Base-by-base conservation (phyloP, 805 yeast genomes). In the Zygoascus flipseniorum region DNA sequence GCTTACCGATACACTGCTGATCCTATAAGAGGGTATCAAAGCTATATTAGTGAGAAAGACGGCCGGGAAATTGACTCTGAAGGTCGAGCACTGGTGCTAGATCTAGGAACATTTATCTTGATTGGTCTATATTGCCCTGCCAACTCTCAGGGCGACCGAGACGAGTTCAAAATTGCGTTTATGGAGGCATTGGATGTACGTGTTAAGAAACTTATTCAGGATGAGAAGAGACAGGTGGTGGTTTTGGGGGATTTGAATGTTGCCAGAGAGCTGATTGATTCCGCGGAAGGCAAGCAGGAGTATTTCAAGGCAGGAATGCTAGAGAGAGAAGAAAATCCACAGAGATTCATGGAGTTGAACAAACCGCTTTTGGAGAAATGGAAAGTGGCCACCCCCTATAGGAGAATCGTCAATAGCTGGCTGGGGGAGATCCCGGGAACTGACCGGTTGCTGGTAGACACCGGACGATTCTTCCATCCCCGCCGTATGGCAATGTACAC, bases 161-260 rank as follows among this genome's bases (percentile, higher is more conserved):
- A 82, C 58, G 62, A 61, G 11, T 83, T 74, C 58, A 69, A 95
- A 50, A 59, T 80, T 41, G 67, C 72, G 14, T 92, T 87, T 60
- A 70, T 88, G 51, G 71, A 72, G 20, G 68, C 78, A 1, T 65
- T 92, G 48, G 78, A 89, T 51, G 69, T 76, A 52, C 76, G 99
- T 46, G 77, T 86, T 16, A 69, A 77, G 35, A 76, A 75, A 39
- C 71, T 92, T 52, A 67, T 72, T n/a, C 59, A 60, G 1, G 58
- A 52, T n/a, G 43, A 71, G 56, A 88, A 88, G 0, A 85, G 90
- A 60, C 69, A 79, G 13, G 89, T 92, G 5, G 72, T 92, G 0
- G 69, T 93, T 0, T 75, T 92, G 81, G 99, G 99, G 1, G 99
- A 92, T 65, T 76, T 92, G 14, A 92, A 92, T 63, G 84, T 92